Base-by-base conservation (phyloP, 2,329 filamentous ascomycete species). In the Trichoderma sp. region DNA sequence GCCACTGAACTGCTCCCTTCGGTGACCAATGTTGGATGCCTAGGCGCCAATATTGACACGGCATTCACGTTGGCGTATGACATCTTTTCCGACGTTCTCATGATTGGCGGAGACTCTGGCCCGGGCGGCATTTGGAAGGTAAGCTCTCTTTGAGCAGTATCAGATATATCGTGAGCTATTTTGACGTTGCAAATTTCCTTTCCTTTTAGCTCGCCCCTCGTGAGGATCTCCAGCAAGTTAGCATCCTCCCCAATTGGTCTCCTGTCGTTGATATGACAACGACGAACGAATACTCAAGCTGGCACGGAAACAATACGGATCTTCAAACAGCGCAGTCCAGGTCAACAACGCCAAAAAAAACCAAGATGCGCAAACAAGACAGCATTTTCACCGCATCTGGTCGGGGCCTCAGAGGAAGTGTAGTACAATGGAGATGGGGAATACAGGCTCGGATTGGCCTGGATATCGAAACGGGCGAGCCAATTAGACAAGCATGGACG, bases 11-110 rank as follows among this genome's bases (percentile, higher is more conserved):
- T 88, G 75, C 79, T 91, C 68, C 84, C 86, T 66, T 84, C 86
- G 53, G 84, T 86, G 69, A 85, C 87, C 60, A 85, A 87, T 69
- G 85, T 93, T 71, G 92, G 92, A 8, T 86, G 86, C 32, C 65
- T 89, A 93, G 74, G 86, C 67, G 92, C 92, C 76, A 93, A 92
- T 73, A 91, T 97, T 61, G 92, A 94, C 72, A 90, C 88, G 3
- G 94, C 94, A 3, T 97, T 98, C 79, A 92, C 94, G 66, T 92
- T 90, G 68, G 85, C 93, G n/a, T 89, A 88, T 62, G 88, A 89
- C 74, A 83, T 86, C 43, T 89, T 88, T 72, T 90, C 90, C 3
- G 95, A 97, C 79, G 86, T 97, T n/a, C 83, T 97, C 61, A 87
- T 97, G 43, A 89, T 92, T 62, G 92, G 92, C 5, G 94, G 95